Evolutionary conservation across 768 basidiomycete species (phyloP), one percentile per base, ranked within the genome.

Genomic region (Agaricus sinodeliciosus): DNA sequence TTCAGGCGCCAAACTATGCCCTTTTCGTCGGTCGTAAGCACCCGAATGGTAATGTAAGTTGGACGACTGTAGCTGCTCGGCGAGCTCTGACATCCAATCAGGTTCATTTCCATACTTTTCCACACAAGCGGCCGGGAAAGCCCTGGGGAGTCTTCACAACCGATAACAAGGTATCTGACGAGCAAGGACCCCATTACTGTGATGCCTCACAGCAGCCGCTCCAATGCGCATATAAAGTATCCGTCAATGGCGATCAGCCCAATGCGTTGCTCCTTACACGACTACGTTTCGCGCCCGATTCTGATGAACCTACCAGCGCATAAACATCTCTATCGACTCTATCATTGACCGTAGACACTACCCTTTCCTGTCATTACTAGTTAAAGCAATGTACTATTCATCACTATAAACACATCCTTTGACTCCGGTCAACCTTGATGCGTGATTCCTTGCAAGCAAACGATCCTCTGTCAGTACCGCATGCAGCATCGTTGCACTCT

Each of bases 91-190:
- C 35, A n/a, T 35, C 22, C 45, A 3, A 39, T 18, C 59, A 85
- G 75, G 79, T 74, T 4, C 80, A 84, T 62, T 90, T 91, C 69
- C 85, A 87, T 54, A 82, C 88, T 11, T 84, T 80, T 61, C 68
- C 78, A 1, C 68, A 77, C 2, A 73, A 39, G 16, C 15, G 67
- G 52, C 60, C 62, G 27, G 81, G 82, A 3, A 75, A 81, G 41
- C 77, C 81, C 1, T 93, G 90, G 90, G 90, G 90, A 6, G 74
- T 75, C 13, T 90, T 88, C 63, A 79, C 81, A 2, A 77, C 79
- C 45, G 77, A 84, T 63, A 75, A 72, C 0, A 72, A 78, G 12
- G 60, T 72, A 8, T 61, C 70, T 9, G 65, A 65, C 3, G 73
- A 71, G 35, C 65, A 54, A 9, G 52, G 52, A 16, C 52, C 52